These are phyloP conservation scores for Sechiopsis laciniata DNA, from an alignment of 306 rosid species.

Conservation along the genomic window DNA sequence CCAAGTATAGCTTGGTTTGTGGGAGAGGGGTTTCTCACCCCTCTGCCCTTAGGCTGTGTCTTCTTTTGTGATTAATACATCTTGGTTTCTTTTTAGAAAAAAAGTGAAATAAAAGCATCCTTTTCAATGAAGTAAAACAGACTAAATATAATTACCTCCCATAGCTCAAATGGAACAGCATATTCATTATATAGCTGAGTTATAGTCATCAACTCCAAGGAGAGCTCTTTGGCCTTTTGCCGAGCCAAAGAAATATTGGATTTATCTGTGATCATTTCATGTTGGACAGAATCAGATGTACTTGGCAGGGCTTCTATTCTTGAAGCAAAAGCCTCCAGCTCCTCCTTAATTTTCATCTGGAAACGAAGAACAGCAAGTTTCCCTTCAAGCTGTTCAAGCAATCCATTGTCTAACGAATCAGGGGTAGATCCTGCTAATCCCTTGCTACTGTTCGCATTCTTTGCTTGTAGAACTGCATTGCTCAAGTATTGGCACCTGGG, in stretches of 20 bases:
- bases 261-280: slow-evolving; percentile 46
- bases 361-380: slow-evolving; percentile 96
- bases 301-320: slow-evolving; percentile 52
- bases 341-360: slow-evolving; percentile 85
- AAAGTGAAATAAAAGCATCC: too few species aligned
- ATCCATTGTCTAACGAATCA: slow-evolving; percentile 61
- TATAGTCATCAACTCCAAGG: slow-evolving; percentile 73
- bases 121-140: background rate
- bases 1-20: too few species aligned
- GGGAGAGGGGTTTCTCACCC: too few species aligned
- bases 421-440: slow-evolving; percentile 60
- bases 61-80: too few species aligned
- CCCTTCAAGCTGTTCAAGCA: slow-evolving; percentile 93
- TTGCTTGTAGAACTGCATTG: slow-evolving; percentile 91
- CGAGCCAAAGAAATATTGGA: slow-evolving; percentile 39
- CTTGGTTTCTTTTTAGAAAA: too few species aligned
- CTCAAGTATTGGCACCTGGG: slow-evolving; percentile 85
- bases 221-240: slow-evolving; percentile 70
- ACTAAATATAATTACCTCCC: slow-evolving; percentile 77
- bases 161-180: slow-evolving; percentile 88
- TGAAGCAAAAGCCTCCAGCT: slow-evolving; percentile 66
- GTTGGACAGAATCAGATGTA: slow-evolving; percentile 44
- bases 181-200: slow-evolving; percentile 92
- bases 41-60: too few species aligned
- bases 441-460: slow-evolving; percentile 59